Evolutionary conservation across 1,284 basidiomycete species (phyloP).

Genomic region (Hemileia vastatrix): DNA sequence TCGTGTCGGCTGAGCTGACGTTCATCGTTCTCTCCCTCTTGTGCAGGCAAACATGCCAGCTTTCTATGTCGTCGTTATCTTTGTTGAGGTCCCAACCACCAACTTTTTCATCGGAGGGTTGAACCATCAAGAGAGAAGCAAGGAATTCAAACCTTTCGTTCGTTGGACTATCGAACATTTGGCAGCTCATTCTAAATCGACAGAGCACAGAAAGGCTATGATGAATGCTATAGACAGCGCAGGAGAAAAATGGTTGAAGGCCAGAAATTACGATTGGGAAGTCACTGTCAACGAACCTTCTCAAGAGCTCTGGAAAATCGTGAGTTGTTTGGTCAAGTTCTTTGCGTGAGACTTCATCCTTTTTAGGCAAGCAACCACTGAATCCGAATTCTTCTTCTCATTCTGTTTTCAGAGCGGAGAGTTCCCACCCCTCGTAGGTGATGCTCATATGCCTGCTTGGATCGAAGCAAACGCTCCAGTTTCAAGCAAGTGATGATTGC

Average conservation of each 20-base stretch:
- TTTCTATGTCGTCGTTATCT: background rate
- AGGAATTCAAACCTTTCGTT: background rate
- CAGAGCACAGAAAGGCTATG: background rate
- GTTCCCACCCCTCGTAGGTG: too few relatives aligned
- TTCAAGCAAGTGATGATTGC: too few relatives aligned
- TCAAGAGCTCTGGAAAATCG: background rate
- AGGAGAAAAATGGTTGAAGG: background rate
- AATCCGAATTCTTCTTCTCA: too few relatives aligned
- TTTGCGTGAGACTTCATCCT: too few relatives aligned
- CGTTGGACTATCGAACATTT: background rate
- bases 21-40: background rate
- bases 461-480: too few relatives aligned
- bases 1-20: too few relatives aligned
- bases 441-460: too few relatives aligned
- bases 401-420: too few relatives aligned
- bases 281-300: background rate
- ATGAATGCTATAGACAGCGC: background rate
- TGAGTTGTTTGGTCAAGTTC: background rate
- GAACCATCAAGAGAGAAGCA: background rate
- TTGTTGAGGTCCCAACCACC: background rate
- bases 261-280: background rate
- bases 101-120: background rate
- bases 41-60: background rate
- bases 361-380: too few relatives aligned
- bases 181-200: background rate